Evolutionary conservation across 257 asterid species (phyloP), one percentile per base, ranked within the genome.

Genomic region (Scutellaria galericulata): DNA sequence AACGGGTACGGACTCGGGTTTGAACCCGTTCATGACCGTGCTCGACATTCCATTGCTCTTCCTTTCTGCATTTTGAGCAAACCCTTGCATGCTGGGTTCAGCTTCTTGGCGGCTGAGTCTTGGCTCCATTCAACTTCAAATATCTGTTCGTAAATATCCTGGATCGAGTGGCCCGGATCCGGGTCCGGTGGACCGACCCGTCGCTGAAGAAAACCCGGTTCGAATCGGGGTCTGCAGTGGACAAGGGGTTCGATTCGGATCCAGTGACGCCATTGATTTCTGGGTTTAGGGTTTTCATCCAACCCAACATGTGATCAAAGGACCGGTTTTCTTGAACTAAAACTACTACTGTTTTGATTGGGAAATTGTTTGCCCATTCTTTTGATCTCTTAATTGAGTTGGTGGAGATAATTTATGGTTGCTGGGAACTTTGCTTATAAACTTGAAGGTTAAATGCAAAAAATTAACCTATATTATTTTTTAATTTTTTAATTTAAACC

Each of bases 101-200:
- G 75, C 15, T 64, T 50, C 48, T 14, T 42, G 35, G 24, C 7
- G 9, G 81, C 77, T 1, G 0, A 42, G 11, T 78, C 72, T 2
- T 52, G 79, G 63, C 76, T 78, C 90, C 95, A 88, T 18, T 62
- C 77, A 0, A 69, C 79, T 0, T 92, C 95, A 27, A 73, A 88
- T 8, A 88, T 35, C 68, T 90, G 96, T 37, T 90, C 92, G 70
- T 71, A 79, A 7, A 76, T 77, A 27, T 80, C 95, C 54, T 88
- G 92, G 70, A 87, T 83, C 5, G 96, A 86, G 84, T 90, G 96
- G 0, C 90, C 96, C 12, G 96, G 95, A 62, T 90, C 96, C 13
- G 83, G 79, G 42, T 81, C 87, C 3, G 81, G 61, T 77, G 82
- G 18, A 54, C 72, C 0, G 94, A 76, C 31, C 56, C 76, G 58